Percentiles rank a stretch among this genome's conserved stretches.
Conservation (phyloP, 1,284 basidiomycete species). For the Leucoagaricus sp. region DNA sequence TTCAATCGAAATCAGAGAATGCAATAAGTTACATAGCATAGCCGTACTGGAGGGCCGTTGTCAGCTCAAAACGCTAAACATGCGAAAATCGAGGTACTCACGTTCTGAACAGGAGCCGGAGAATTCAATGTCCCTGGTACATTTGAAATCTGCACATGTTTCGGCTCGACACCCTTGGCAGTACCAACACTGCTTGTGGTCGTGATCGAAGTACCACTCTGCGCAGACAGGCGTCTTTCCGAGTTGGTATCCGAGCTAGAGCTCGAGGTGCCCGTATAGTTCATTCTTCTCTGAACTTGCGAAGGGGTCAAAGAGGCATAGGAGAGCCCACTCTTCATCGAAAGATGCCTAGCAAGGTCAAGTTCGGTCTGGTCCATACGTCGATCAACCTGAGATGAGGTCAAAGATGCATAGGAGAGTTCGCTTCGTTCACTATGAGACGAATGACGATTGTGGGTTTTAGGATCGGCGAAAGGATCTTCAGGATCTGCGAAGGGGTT, state of each 20-base stretch:
- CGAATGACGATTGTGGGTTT: background rate
- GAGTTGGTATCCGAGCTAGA: conserved; percentile 4
- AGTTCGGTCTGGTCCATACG: background rate
- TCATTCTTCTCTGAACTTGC: conserved; percentile 3
- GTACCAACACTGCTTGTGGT: conserved; percentile 1
- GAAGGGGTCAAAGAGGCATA: conserved; percentile 5
- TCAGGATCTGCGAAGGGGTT: conserved; percentile 16
- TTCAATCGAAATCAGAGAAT: background rate
- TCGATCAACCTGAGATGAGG: background rate
- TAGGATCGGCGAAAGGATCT: conserved; percentile 10
- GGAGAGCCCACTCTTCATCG: conserved; percentile 2
- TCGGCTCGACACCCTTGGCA: background rate
- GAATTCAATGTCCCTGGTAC: background rate
- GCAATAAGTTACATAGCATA: conserved; percentile 5
- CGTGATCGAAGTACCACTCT: conserved; percentile 5
- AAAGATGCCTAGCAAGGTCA: background rate
- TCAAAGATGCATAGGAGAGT: conserved; percentile 12
- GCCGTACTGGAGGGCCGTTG: background rate
- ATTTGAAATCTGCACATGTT: background rate
- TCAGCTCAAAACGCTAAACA: background rate
- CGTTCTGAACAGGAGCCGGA: background rate
- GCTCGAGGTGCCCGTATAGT: background rate
- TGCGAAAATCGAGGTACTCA: background rate
- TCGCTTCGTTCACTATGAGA: background rate
- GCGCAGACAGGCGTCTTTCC: conserved; percentile 3